Evolutionary conservation across 2,329 filamentous ascomycete species (phyloP), one percentile per base, ranked within the genome.

Genomic region (Alternaria tenuissima): DNA sequence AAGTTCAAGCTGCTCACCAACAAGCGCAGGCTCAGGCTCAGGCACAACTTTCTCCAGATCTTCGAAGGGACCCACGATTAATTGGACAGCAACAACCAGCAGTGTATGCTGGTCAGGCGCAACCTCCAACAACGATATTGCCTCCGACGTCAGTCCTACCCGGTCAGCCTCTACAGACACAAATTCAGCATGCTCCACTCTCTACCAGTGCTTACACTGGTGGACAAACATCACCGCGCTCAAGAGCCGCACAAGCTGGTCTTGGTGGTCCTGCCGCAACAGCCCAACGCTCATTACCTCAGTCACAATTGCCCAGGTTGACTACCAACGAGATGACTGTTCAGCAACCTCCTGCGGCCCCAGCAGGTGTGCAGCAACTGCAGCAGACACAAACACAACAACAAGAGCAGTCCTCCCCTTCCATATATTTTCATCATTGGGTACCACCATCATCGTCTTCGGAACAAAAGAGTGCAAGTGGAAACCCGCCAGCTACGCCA

Each of bases 351-450:
- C 81, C 81, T n/a, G 69, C 75, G 48, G 74, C 73, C n/a, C 75
- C 75, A 44, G 71, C 78, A 7, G 74, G 61, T 62, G 72, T 73
- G 61, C 81, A 82, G 61, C 80, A 80, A 48, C 63, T 80, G 41
- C 80, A 82, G 57, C 80, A 82, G 55, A 78, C 80, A 42, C 85
- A 87, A 55, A 78, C 80, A 39, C 85, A 87, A 55, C 84, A 86
- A 60, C 87, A 89, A 69, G 80, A 87, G 44, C 83, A 89, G 64
- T 85, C 88, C 18, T 92, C 91, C 41, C 88, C 90, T 0, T 91
- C 89, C 22, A 91, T 96, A 48, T 95, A 92, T 78, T 97, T 97
- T 76, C 92, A 96, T 74, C 92, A 96, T 76, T 97, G 93, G 93
- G 91, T 94, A 61, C 93, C 93, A 46, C 93, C 93, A 14, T 64